phyloP scores from a whole-genome alignment of 148 eudicot genomes.

The Selenicereus undatus region DNA sequence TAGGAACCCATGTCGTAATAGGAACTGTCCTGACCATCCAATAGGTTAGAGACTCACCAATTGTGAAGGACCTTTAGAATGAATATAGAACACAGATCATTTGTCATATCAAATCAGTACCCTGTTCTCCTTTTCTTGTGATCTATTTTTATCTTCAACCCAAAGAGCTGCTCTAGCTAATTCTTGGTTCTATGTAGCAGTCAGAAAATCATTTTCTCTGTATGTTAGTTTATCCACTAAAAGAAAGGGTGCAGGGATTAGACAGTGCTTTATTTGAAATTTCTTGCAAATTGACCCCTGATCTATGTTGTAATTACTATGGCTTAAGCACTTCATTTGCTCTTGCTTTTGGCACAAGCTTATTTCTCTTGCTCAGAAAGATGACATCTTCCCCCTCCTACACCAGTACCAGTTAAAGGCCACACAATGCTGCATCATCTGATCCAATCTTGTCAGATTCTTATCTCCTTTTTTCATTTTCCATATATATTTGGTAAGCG shows the following conservation, averaged over 20 bases:
- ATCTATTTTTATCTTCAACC: conserved; percentile 4
- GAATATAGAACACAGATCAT: conserved; percentile 1
- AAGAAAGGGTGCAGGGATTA: neutral
- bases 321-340: conserved; percentile 14
- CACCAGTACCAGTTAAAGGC: conserved; percentile 83
- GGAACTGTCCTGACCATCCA: conserved; percentile 18
- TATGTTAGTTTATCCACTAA: neutral
- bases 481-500: conserved; percentile 38
- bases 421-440: conserved; percentile 49
- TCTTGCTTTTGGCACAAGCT: conserved; percentile 13
- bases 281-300: conserved; percentile 6
- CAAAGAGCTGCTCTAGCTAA: conserved; percentile 9
- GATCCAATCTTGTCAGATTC: conserved; percentile 41
- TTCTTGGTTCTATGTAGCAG: neutral
- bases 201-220: neutral
- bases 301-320: neutral
- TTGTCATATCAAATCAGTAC: neutral
- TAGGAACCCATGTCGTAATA: conserved; percentile 28
- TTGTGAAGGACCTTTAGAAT: conserved; percentile 14
- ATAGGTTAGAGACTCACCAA: conserved; percentile 15
- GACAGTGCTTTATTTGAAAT: conserved; percentile 4
- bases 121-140: neutral
- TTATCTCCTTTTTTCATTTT: conserved; percentile 36
- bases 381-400: conserved; percentile 53
- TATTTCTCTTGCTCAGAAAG: conserved; percentile 32